A percentile compares a stretch with the other conserved stretches of the same genome.
These are phyloP conservation scores for Diaporthe sp. DNA, from an alignment of 2,329 filamentous ascomycete species.

Conservation along the genomic window DNA sequence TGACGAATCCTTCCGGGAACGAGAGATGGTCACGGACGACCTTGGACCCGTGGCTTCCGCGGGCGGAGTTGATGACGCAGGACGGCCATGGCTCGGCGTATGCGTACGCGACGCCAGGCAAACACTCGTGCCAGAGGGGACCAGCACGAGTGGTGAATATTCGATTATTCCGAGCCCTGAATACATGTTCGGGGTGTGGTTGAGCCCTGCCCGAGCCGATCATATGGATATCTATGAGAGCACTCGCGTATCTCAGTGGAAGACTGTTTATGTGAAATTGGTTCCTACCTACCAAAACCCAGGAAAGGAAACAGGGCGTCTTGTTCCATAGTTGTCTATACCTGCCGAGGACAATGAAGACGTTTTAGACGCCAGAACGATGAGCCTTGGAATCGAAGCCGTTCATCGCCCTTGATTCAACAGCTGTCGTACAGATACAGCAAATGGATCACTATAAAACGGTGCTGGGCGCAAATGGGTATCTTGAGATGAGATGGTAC, in stretches of 20 bases:
- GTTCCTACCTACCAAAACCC: no score
- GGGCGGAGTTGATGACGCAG: neutral
- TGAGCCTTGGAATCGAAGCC: neutral
- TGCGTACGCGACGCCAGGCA: neutral
- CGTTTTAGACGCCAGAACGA: neutral
- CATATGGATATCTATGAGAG: neutral
- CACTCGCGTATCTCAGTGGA: neutral
- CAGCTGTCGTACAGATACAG: neutral
- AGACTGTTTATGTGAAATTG: neutral
- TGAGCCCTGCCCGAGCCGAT: neutral
- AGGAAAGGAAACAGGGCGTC: neutral
- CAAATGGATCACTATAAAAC: neutral
- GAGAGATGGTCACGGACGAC: neutral
- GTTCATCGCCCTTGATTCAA: neutral
- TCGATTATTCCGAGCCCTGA: neutral
- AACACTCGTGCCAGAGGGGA: neutral
- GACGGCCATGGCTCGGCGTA: no score
- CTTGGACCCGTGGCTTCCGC: neutral
- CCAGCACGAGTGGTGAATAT: neutral
- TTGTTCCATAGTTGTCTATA: neutral
- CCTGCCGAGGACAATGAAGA: neutral
- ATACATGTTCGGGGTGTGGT: neutral
- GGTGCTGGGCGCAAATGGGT: neutral
- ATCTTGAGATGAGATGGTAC: neutral
- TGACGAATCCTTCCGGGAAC: neutral